Conservation (phyloP, 2,329 filamentous ascomycete genomes). For the Trichoderma atroviride region DNA sequence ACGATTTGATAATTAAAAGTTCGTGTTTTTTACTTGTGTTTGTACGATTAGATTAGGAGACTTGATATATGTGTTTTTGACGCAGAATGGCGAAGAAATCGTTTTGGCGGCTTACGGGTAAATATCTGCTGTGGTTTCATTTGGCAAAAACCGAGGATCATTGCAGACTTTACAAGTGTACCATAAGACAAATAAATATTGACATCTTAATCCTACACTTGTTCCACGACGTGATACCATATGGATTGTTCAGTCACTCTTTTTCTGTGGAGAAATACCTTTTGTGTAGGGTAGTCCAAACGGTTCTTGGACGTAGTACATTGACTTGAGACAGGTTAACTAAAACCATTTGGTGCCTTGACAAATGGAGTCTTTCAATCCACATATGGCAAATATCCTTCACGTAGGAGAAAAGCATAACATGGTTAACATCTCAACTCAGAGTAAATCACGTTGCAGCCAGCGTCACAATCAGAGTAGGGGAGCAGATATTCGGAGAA, state of each 20-base stretch:
- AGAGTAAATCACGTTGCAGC: neutral
- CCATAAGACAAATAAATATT: neutral
- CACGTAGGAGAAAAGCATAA: too few relatives aligned
- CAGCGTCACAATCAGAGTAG: neutral
- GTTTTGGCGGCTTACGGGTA: neutral
- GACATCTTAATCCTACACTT: neutral
- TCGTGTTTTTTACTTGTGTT: neutral
- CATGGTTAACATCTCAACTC: neutral
- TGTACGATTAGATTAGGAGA: neutral
- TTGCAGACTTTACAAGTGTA: neutral
- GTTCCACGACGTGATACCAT: neutral
- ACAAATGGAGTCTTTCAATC: neutral
- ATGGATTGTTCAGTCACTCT: neutral
- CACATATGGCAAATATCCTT: neutral
- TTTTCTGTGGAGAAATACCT: neutral
- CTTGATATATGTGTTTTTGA: too few relatives aligned
- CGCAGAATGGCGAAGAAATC: neutral
- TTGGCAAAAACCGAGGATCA: neutral
- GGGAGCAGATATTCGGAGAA: slow-evolving; percentile 28
- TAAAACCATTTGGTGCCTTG: neutral
- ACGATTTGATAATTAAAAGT: neutral
- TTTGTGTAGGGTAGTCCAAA: neutral
- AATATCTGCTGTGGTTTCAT: neutral
- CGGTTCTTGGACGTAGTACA: neutral
- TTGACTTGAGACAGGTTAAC: neutral